phyloP scores from a whole-genome alignment of 805 yeast genomes.

The Hanseniaspora clermontiae region DNA sequence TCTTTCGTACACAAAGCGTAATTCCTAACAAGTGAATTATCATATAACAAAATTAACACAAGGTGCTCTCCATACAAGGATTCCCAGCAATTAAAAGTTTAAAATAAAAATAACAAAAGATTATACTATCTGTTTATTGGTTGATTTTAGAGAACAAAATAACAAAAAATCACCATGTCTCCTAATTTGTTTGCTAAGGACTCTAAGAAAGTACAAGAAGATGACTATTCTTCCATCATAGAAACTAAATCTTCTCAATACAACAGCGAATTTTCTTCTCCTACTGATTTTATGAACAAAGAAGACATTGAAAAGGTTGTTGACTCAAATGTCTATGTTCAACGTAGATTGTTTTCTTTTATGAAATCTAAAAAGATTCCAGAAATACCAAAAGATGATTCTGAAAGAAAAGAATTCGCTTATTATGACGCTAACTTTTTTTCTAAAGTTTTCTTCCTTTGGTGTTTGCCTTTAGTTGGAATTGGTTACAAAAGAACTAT shows the following conservation, averaged over 20 bases:
- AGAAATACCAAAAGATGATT: conserved; percentile 34
- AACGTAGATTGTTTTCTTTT: conserved; percentile 41
- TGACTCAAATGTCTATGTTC: conserved; percentile 27
- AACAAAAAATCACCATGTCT: background rate
- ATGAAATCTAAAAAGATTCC: conserved; percentile 32
- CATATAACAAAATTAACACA: no score
- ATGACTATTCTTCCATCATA: conserved; percentile 7
- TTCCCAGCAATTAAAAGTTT: no score
- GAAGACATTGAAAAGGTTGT: conserved; percentile 29
- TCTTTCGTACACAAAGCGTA: no score
- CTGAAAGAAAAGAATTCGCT: conserved; percentile 41
- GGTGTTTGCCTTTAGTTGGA: conserved; percentile 40
- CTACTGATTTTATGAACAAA: conserved; percentile 21
- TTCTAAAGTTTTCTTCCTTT: conserved; percentile 30
- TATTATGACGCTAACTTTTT: conserved; percentile 33
- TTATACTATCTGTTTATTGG: no score
- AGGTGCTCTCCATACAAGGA: no score
- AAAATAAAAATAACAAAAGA: no score
- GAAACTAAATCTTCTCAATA: conserved; percentile 1
- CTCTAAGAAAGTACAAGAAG: background rate
- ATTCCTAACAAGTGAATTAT: no score
- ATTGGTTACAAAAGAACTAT: conserved; percentile 46
- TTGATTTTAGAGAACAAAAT: no score
- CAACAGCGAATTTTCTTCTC: conserved; percentile 11
- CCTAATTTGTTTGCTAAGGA: background rate